Evolutionary conservation across 2,329 filamentous ascomycete species (phyloP).

Genomic region (Colletotrichum camelliae): DNA sequence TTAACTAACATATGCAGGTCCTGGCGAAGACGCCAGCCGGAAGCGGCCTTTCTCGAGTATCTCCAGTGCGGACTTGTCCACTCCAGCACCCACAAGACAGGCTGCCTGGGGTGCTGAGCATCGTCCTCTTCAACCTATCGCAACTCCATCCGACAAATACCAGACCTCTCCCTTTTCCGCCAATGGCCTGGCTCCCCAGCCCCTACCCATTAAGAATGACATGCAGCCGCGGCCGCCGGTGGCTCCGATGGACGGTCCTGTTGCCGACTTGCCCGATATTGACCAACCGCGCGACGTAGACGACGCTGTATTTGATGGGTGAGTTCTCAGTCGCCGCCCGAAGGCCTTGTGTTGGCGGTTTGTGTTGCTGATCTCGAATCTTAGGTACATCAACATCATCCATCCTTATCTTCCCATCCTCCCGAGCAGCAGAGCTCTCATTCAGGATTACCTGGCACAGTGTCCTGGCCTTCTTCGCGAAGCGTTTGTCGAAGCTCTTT

Average conservation of each 20-base stretch:
- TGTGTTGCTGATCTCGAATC: neutral
- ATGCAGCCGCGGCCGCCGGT: constrained; percentile 40
- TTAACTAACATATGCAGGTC: constrained; percentile 7
- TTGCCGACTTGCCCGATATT: constrained; percentile 39
- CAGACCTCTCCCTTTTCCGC: constrained; percentile 38
- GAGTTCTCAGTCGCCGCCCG: constrained; percentile 25
- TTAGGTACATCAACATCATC: constrained; percentile 67
- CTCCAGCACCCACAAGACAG: constrained; percentile 45
- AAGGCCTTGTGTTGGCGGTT: neutral
- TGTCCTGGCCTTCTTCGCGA: constrained; percentile 63
- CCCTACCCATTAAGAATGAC: constrained; percentile 42
- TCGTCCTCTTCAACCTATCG: constrained; percentile 47
- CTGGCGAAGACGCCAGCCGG: constrained; percentile 26
- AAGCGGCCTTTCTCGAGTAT: constrained; percentile 42
- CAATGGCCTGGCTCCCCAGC: constrained; percentile 52
- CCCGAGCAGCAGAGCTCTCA: constrained; percentile 58
- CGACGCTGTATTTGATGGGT: constrained; percentile 53
- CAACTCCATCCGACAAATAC: constrained; percentile 35
- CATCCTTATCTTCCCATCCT: constrained; percentile 73
- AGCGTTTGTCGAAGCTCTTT: constrained; percentile 69
- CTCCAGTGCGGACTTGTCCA: constrained; percentile 36
- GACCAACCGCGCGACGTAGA: constrained; percentile 42
- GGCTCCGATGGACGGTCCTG: constrained; percentile 38
- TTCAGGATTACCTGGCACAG: constrained; percentile 60
- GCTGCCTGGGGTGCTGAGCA: constrained; percentile 54